phyloP scores from a whole-genome alignment of 371 early-diverging fungal genomes.

The Basidiobolus heterosporus region DNA sequence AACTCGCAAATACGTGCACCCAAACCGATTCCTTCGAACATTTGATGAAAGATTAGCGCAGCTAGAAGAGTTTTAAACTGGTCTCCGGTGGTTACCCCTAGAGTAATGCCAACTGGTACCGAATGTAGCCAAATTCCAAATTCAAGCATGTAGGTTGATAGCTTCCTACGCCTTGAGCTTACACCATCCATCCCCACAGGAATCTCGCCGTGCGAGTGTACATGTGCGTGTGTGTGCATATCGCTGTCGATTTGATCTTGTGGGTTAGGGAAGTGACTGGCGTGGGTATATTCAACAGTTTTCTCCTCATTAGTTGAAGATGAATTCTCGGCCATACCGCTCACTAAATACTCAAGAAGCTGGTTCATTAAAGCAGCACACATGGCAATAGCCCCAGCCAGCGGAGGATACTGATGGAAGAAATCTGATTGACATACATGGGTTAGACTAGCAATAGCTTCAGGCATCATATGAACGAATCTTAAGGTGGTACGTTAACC shows the following conservation, averaged over 20 bases:
- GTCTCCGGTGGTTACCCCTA: conserved; percentile 44
- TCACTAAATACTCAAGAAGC: conserved; percentile 13
- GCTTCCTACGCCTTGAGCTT: background rate
- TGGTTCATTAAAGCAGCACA: conserved; percentile 21
- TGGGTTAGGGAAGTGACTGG: conserved; percentile 8
- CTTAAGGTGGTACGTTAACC: too few relatives aligned
- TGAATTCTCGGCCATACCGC: background rate
- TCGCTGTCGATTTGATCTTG: conserved; percentile 1
- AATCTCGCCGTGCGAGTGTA: background rate
- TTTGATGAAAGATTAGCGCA: conserved; percentile 78
- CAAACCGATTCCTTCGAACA: conserved; percentile 77
- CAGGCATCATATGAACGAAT: conserved; percentile 37
- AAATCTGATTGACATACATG: conserved; percentile 21
- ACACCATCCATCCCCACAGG: background rate
- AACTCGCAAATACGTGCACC: conserved; percentile 52
- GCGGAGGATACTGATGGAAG: conserved; percentile 22
- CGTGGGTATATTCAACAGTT: conserved; percentile 3
- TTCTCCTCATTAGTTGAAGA: background rate
- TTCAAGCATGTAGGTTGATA: conserved; percentile 40
- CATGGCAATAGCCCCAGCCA: conserved; percentile 31
- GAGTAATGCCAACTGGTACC: conserved; percentile 64
- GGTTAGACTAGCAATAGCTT: conserved; percentile 17
- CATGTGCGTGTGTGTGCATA: background rate
- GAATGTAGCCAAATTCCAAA: conserved; percentile 77
- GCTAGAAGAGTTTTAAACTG: conserved; percentile 51